Base-by-base conservation (phyloP, 768 basidiomycete species). In the Leccinum rimulosum region DNA sequence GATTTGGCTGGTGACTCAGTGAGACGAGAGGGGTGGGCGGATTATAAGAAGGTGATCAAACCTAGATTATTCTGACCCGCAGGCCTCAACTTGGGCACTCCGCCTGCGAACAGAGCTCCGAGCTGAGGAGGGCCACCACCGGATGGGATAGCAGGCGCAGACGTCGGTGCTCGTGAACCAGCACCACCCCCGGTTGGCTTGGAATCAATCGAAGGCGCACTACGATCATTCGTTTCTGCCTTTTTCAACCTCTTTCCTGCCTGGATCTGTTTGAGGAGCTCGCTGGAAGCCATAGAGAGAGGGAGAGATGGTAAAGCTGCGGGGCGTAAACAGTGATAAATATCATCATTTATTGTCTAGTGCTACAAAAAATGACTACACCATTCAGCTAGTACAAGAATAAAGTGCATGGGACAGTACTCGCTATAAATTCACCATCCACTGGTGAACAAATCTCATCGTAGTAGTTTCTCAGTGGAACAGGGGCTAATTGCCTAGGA, bases 81-180 rank as follows among this genome's bases (percentile, higher is more conserved):
- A 49, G 92, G 84, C 77, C 89, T 95, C 68, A 96, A 70, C 70
- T 91, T 95, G 4, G 95, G 95, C 79, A 96, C 86, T 1, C 95
- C 94, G 15, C 92, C 93, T 49, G 94, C 93, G 68, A 97, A 95
- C 11, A 97, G 74, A 2, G 84, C 87, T 33, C 85, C 94, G 4
- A 95, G 76, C 71, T 95, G 93, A 27, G 92, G 91, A 28, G 93
- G 85, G 7, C 80, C 85, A n/a, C 69, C 75, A 7, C 73, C 76
- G 30, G 70, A 62, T 8, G 65, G 54, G 54, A 62, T 33, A 58
- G 40, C 56, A 19, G 63, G 50, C 27, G 65, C 51, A 40, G 74
- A 61, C 27, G 58, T 31, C 28, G 64, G 66, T 17, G 68, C 66
- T 30, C 69, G 57, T 60, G 64, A 50, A 59, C 65, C 56, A 25